Percentiles rank a stretch among this genome's conserved stretches.
phyloP scores from a whole-genome alignment of 306 rosid species.

The Neltuma alba region DNA sequence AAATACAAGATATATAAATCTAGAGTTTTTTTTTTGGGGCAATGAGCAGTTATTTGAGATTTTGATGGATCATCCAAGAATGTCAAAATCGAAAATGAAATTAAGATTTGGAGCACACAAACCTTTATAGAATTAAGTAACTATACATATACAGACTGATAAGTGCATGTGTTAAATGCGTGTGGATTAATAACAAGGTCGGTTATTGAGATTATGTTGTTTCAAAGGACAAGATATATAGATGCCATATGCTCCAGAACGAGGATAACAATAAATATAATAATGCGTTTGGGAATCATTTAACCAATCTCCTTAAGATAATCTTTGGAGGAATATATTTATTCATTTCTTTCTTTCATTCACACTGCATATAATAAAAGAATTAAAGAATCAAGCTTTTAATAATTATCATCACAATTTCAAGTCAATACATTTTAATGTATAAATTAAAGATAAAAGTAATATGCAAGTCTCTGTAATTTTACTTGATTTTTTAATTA shows the following conservation, averaged over 20 bases:
- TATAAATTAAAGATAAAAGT: too few relatives aligned
- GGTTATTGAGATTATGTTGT: neutral
- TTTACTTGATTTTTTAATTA: too few relatives aligned
- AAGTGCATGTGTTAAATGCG: neutral
- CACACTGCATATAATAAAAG: neutral
- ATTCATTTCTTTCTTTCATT: too few relatives aligned
- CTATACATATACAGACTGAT: neutral
- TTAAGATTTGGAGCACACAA: neutral
- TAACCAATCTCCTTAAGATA: constrained; percentile 23
- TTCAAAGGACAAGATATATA: neutral
- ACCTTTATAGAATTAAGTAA: neutral
- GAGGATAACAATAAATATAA: constrained; percentile 22
- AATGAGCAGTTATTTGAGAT: neutral
- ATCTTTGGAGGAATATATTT: constrained; percentile 41
- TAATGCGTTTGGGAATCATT: constrained; percentile 41
- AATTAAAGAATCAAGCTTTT: neutral
- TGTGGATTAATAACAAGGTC: neutral
- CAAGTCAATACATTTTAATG: neutral
- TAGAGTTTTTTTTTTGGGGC: neutral
- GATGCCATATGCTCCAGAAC: constrained; percentile 33
- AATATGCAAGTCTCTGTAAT: too few relatives aligned
- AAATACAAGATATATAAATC: neutral
- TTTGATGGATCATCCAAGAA: neutral
- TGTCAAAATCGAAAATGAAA: neutral
- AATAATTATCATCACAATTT: neutral